A percentile compares a stretch with the other conserved stretches of the same genome.
These are phyloP conservation scores for Lophium mytilinum DNA, from an alignment of 495 filamentous ascomycete species.

Conservation along the genomic window DNA sequence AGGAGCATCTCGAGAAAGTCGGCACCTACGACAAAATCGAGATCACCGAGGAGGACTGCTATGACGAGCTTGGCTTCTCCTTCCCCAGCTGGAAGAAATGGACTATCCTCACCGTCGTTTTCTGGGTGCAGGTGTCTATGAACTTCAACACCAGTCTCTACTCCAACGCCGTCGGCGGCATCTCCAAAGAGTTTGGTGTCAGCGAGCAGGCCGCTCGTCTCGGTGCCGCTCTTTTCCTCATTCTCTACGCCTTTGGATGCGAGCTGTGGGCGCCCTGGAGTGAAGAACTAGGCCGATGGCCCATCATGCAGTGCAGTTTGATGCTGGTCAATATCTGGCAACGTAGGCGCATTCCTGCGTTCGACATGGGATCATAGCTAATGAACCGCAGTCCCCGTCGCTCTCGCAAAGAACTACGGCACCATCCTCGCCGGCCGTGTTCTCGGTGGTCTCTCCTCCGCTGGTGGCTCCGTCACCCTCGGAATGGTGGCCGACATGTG, in stretches of 20 bases:
- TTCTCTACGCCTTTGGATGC: conserved; percentile 70
- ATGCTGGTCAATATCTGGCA: conserved; percentile 69
- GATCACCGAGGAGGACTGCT: conserved; percentile 30
- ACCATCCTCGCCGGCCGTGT: conserved; percentile 57
- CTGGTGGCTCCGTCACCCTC: conserved; percentile 72
- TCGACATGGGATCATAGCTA: too few species aligned
- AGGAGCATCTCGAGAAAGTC: conserved; percentile 12
- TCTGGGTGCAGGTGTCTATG: conserved; percentile 73
- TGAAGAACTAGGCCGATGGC: conserved; percentile 70
- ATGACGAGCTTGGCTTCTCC: conserved; percentile 56
- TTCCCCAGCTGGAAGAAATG: conserved; percentile 66
- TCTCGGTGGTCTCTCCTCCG: conserved; percentile 63
- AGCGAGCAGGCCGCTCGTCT: conserved; percentile 55
- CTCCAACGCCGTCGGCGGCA: conserved; percentile 53
- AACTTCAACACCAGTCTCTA: conserved; percentile 77
- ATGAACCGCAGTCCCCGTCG: conserved; percentile 46
- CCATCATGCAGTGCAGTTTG: conserved; percentile 60
- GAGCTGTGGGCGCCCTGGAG: conserved; percentile 80
- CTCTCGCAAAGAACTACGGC: conserved; percentile 59
- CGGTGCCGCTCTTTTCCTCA: conserved; percentile 63
- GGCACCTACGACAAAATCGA: conserved; percentile 23
- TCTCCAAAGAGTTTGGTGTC: conserved; percentile 55
- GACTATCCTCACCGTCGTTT: conserved; percentile 64
- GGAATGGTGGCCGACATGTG: conserved; percentile 80
- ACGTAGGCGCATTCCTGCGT: neutral